Evolutionary conservation across 441 rosid genomes (phyloP).

Genomic region (Melastoma candidum): DNA sequence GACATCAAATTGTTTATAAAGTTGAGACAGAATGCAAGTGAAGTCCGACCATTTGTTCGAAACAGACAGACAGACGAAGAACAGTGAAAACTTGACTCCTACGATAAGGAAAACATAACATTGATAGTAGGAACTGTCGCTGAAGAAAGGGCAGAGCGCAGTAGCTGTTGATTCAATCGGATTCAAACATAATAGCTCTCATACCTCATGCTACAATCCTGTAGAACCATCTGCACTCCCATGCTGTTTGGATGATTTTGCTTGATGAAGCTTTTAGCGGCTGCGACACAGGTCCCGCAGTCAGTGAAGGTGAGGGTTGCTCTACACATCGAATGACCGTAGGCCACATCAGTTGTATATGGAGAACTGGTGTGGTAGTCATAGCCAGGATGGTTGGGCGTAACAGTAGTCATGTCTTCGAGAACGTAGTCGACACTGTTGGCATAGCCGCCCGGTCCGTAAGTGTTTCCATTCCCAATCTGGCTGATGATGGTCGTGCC

Average conservation of each 20-base stretch:
- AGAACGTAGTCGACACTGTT: neutral
- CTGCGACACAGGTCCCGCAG: neutral
- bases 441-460: too few relatives aligned
- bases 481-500: neutral
- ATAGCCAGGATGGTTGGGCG: neutral
- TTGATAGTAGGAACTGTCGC: too few relatives aligned
- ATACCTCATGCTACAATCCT: slow-evolving; percentile 2
- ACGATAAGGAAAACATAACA: too few relatives aligned
- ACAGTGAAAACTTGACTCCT: too few relatives aligned
- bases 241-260: neutral
- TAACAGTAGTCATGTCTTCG: neutral
- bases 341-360: neutral
- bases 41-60: too few relatives aligned
- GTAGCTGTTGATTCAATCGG: too few relatives aligned
- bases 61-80: too few relatives aligned
- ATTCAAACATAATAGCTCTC: neutral
- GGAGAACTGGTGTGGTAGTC: slow-evolving; percentile 1
- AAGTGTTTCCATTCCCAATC: neutral
- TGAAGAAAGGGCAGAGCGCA: too few relatives aligned
- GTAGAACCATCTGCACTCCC: slow-evolving; percentile 1
- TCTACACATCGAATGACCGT: slow-evolving; percentile 2
- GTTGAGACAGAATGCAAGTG: too few relatives aligned
- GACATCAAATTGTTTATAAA: too few relatives aligned
- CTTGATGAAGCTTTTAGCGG: neutral
- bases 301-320: neutral